Evolutionary conservation across 2,329 filamentous ascomycete species (phyloP).

Genomic region (Venturia nashicola): DNA sequence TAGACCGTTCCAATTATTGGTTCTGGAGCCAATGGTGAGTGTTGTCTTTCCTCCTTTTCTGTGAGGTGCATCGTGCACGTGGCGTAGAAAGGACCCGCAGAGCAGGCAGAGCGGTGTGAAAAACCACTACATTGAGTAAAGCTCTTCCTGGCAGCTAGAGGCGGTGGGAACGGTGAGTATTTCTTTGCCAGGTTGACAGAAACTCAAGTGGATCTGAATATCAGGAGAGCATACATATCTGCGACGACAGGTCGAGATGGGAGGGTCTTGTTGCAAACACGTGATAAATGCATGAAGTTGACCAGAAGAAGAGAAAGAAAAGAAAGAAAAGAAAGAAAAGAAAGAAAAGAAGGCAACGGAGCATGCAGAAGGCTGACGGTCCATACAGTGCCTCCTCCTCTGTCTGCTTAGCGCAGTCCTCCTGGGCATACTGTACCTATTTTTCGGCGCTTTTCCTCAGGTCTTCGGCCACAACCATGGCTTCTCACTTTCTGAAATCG

Average conservation of each 20-base stretch:
- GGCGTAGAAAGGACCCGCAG: background rate
- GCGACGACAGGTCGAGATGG: background rate
- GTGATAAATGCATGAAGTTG: background rate
- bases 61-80: background rate
- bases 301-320: background rate
- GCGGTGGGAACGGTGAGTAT: background rate
- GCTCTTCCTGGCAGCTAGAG: background rate
- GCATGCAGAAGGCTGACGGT: background rate
- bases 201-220: background rate
- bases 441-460: conserved; percentile 65
- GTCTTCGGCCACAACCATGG: conserved; percentile 55
- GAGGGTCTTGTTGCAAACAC: background rate
- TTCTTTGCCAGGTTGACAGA: background rate
- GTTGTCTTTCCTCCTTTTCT: background rate
- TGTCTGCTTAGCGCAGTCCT: conserved; percentile 65
- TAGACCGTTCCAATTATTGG: conserved; percentile 63
- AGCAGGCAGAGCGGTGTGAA: background rate
- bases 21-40: conserved; percentile 64
- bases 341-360: background rate
- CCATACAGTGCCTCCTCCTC: conserved; percentile 45
- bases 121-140: background rate
- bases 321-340: background rate
- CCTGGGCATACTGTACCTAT: conserved; percentile 64
- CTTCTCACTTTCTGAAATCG: conserved; percentile 59
- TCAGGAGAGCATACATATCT: background rate